Percentiles rank a stretch among this genome's conserved stretches.
Evolutionary conservation across 169 alveolate species (phyloP).

Genomic region (Babesia ovata): DNA sequence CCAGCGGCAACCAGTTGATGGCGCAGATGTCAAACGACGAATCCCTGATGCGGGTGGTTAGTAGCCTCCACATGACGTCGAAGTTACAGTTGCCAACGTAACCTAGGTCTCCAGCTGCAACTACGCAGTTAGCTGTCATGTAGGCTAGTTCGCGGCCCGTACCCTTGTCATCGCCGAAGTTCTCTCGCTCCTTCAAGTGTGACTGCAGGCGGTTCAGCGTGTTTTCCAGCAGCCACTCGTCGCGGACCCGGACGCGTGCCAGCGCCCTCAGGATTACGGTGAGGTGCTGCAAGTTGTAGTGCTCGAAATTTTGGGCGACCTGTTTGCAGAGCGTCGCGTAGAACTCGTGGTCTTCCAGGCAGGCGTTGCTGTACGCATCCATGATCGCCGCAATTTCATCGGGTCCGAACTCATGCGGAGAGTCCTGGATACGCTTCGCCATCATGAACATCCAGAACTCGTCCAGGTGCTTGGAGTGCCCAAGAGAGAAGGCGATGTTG

Average conservation of each 20-base stretch:
- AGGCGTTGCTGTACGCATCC: slow-evolving; percentile 66
- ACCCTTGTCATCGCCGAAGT: not conserved
- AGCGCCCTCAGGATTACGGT: slow-evolving; percentile 45
- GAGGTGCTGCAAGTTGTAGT: slow-evolving; percentile 31
- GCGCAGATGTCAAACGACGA: slow-evolving; percentile 67
- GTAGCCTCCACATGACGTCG: slow-evolving; percentile 55
- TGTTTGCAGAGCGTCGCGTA: slow-evolving; percentile 45
- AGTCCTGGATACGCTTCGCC: slow-evolving; percentile 63
- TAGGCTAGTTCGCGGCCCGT: slow-evolving; percentile 10
- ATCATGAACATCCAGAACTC: slow-evolving; percentile 74
- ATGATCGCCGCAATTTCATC: slow-evolving; percentile 63
- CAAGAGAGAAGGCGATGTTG: slow-evolving; percentile 56
- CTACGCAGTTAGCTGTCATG: slow-evolving; percentile 37
- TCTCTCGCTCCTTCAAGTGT: slow-evolving; percentile 3
- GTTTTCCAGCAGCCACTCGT: slow-evolving; percentile 23
- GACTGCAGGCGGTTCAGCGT: slow-evolving; percentile 8
- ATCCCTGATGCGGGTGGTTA: slow-evolving; percentile 31
- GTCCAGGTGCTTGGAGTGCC: slow-evolving; percentile 66
- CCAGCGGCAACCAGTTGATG: slow-evolving; percentile 68
- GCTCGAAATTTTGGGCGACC: slow-evolving; percentile 34
- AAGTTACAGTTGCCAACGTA: slow-evolving; percentile 46
- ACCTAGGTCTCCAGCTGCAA: slow-evolving; percentile 58
- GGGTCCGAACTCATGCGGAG: slow-evolving; percentile 36
- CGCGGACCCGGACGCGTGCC: slow-evolving; percentile 59
- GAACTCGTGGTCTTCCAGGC: slow-evolving; percentile 65